Evolutionary conservation across 202 grass and related monocot species (phyloP).

Genomic region (Digitaria exilis): DNA sequence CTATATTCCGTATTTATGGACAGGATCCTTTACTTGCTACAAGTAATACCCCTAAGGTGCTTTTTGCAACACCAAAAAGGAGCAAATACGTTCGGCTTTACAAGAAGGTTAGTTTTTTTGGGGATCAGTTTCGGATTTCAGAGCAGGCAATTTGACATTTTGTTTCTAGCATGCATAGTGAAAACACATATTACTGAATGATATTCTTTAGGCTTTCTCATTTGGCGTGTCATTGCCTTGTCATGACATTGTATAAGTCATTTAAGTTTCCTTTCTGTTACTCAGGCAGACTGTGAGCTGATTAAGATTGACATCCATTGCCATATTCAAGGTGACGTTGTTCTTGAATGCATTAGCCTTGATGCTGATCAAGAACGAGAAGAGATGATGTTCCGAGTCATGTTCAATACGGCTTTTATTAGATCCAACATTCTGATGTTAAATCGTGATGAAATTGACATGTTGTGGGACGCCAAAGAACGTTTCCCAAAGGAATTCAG

Average conservation of each 20-base stretch:
- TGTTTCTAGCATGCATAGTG: neutral
- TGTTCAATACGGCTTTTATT: slow-evolving; percentile 98
- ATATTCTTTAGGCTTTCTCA: slow-evolving; percentile 7
- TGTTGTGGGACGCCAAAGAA: slow-evolving; percentile 91
- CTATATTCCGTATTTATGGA: slow-evolving; percentile 93
- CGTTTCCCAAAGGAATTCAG: slow-evolving; percentile 85
- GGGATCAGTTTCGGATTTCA: neutral
- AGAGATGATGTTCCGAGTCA: slow-evolving; percentile 97
- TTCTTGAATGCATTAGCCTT: slow-evolving; percentile 92
- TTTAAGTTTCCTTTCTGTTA: slow-evolving; percentile 39
- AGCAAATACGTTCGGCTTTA: slow-evolving; percentile 83
- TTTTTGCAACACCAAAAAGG: slow-evolving; percentile 82
- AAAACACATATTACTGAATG: slow-evolving; percentile 11
- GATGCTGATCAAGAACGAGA: slow-evolving; percentile 72
- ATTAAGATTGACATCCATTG: slow-evolving; percentile 98
- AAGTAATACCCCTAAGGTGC: slow-evolving; percentile 65
- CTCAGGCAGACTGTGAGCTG: slow-evolving; percentile 85
- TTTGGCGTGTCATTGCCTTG: slow-evolving; percentile 16
- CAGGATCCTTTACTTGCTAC: slow-evolving; percentile 76
- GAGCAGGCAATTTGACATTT: slow-evolving; percentile 13
- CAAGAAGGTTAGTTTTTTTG: slow-evolving; percentile 74
- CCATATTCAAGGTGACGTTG: slow-evolving; percentile 98
- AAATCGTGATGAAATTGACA: slow-evolving; percentile 91
- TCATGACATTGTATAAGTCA: neutral
- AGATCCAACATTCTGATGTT: slow-evolving; percentile 98